These are phyloP conservation scores for Lachnum nothofagi DNA, from an alignment of 2,329 filamentous ascomycete species.

Conservation along the genomic window DNA sequence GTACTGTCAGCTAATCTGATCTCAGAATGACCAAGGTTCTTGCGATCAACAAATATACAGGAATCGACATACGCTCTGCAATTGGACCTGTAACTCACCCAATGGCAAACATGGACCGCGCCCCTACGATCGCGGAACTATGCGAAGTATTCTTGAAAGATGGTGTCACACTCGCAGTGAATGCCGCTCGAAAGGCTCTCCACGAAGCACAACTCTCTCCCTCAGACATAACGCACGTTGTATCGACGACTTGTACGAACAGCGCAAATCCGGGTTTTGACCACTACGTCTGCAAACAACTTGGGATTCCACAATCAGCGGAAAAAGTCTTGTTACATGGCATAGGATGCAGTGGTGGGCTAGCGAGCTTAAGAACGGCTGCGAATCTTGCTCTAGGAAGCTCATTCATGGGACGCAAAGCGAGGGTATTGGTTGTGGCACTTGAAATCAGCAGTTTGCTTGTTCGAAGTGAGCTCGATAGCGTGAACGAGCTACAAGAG, in stretches of 20 bases:
- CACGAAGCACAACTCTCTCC: slow-evolving; percentile 48
- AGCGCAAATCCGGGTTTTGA: slow-evolving; percentile 66
- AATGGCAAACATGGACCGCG: slow-evolving; percentile 50
- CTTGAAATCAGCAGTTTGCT: slow-evolving; percentile 58
- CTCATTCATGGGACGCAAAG: slow-evolving; percentile 52
- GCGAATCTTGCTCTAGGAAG: slow-evolving; percentile 63
- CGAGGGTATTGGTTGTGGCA: slow-evolving; percentile 60
- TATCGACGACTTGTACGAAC: slow-evolving; percentile 64
- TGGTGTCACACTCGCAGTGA: slow-evolving; percentile 53
- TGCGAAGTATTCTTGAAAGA: slow-evolving; percentile 52
- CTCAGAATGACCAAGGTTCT: slow-evolving; percentile 58
- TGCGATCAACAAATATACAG: slow-evolving; percentile 59
- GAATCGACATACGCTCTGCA: slow-evolving; percentile 58
- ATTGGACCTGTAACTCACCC: slow-evolving; percentile 58
- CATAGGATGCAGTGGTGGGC: slow-evolving; percentile 60
- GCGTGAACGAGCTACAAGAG: slow-evolving; percentile 53
- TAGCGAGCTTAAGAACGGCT: slow-evolving; percentile 58
- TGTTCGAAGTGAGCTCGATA: slow-evolving; percentile 61
- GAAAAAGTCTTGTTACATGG: slow-evolving; percentile 64
- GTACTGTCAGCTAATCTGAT: slow-evolving; percentile 3
- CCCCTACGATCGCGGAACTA: slow-evolving; percentile 52
- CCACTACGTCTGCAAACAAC: slow-evolving; percentile 54
- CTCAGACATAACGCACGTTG: slow-evolving; percentile 58
- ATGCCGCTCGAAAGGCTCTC: slow-evolving; percentile 51
- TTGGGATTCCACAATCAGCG: slow-evolving; percentile 53